phyloP scores from a whole-genome alignment of 176 grass and related monocot species.

The Musa acuminata region DNA sequence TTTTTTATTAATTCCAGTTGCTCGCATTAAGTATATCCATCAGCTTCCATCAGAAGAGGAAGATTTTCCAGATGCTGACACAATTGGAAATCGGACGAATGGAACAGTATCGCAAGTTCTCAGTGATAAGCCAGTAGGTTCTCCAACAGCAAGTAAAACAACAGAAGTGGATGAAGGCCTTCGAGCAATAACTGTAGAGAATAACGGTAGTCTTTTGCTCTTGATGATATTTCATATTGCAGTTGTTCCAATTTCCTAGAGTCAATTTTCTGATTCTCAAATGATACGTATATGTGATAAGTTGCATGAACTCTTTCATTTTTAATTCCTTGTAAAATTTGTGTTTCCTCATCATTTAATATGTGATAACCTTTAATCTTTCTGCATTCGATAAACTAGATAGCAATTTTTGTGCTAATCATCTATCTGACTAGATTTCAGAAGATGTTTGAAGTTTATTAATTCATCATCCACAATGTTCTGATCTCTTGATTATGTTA shows the following conservation, averaged over 20 bases:
- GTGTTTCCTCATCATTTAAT: not conserved
- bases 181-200: conserved; percentile 1
- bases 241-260: not conserved
- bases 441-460: not conserved
- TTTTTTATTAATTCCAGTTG: conserved; percentile 10
- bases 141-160: conserved; percentile 6
- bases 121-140: conserved; percentile 29
- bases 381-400: too few species aligned
- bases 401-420: too few species aligned
- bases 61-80: conserved; percentile 52
- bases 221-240: not conserved
- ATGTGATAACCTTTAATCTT: not conserved
- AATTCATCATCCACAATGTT: not conserved
- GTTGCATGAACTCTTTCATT: too few species aligned
- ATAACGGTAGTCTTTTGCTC: conserved; percentile 36
- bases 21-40: conserved; percentile 32
- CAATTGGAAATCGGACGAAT: conserved; percentile 28
- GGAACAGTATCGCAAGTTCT: conserved; percentile 30
- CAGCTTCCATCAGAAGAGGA: conserved; percentile 60
- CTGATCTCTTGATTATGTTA: conserved; percentile 23
- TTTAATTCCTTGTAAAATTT: not conserved
- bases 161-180: conserved; percentile 13
- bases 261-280: not conserved
- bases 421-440: not conserved
- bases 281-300: too few species aligned